Conservation (phyloP, 805 yeast species). For the Candida chauliodis region DNA sequence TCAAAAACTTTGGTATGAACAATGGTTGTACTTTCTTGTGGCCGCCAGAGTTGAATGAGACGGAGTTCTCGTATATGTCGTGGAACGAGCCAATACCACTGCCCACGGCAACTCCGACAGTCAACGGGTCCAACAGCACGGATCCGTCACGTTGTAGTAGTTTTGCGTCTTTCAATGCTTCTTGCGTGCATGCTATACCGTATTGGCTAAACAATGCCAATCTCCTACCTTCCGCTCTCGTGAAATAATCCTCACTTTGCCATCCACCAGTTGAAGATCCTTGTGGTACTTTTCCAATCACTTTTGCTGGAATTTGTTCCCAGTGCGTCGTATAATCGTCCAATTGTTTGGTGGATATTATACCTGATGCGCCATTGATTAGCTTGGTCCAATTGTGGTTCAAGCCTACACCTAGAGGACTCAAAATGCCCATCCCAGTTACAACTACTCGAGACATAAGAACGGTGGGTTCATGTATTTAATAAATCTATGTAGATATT, state of each 20-base stretch:
- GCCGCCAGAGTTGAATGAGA: conserved; percentile 41
- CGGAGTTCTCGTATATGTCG: conserved; percentile 63
- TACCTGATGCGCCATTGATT: conserved; percentile 52
- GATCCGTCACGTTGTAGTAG: conserved; percentile 10
- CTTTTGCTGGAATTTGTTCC: conserved; percentile 60
- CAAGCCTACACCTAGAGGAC: conserved; percentile 81
- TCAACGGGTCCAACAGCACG: conserved; percentile 24
- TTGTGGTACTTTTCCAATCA: conserved; percentile 70
- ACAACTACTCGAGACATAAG: conserved; percentile 68
- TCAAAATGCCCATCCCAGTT: conserved; percentile 84
- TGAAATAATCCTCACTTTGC: conserved; percentile 49
- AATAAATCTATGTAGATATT: conserved; percentile 19
- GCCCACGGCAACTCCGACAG: conserved; percentile 80
- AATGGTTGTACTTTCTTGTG: conserved; percentile 78
- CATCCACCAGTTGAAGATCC: conserved; percentile 48
- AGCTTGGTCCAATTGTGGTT: conserved; percentile 51
- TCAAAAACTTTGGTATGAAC: conserved; percentile 76
- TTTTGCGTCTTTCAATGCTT: conserved; percentile 71
- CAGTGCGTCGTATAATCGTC: conserved; percentile 44
- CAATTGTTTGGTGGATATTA: conserved; percentile 48
- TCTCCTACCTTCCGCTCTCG: conserved; percentile 51
- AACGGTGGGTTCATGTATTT: conserved; percentile 5
- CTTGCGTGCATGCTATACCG: conserved; percentile 70
- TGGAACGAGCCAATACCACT: conserved; percentile 89
- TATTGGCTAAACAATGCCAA: conserved; percentile 73